Percentiles rank a stretch among this genome's conserved stretches.
phyloP scores from a whole-genome alignment of 257 asterid species.

The Craterostigma plantagineum region DNA sequence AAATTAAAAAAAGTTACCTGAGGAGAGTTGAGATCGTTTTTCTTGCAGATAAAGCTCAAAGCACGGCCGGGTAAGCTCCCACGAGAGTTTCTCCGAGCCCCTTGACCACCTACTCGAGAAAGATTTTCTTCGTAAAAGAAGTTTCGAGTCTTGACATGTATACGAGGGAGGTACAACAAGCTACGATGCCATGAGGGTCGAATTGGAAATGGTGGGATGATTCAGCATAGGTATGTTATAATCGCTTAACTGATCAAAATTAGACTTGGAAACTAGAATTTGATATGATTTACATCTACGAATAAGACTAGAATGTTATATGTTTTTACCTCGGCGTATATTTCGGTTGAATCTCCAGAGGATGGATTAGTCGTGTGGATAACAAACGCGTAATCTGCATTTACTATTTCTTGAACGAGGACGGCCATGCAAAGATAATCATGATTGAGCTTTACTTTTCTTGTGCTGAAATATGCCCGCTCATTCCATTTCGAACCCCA shows the following conservation, averaged over 20 bases:
- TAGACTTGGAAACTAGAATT: slow-evolving; percentile 6
- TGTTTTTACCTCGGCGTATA: slow-evolving; percentile 91
- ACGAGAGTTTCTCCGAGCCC: slow-evolving; percentile 99
- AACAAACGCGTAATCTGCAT: slow-evolving; percentile 98
- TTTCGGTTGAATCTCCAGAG: slow-evolving; percentile 80
- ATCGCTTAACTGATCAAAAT: neutral
- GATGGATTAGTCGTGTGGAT: slow-evolving; percentile 98
- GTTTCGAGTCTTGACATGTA: too few relatives aligned
- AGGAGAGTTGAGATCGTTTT: slow-evolving; percentile 61
- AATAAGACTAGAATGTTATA: too few relatives aligned
- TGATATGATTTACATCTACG: neutral
- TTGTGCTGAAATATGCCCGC: slow-evolving; percentile 95
- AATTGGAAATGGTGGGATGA: too few relatives aligned
- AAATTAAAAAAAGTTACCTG: slow-evolving; percentile 66
- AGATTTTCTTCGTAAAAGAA: too few relatives aligned
- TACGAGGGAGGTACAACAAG: too few relatives aligned
- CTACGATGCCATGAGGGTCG: too few relatives aligned
- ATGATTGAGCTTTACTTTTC: slow-evolving; percentile 88
- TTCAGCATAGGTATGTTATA: too few relatives aligned
- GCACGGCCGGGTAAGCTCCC: slow-evolving; percentile 99
- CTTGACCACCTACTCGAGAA: slow-evolving; percentile 71
- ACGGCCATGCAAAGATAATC: slow-evolving; percentile 97
- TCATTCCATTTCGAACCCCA: slow-evolving; percentile 99
- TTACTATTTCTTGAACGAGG: slow-evolving; percentile 92
- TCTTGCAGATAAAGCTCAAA: slow-evolving; percentile 87